phyloP scores from a whole-genome alignment of 2,329 filamentous ascomycete genomes.

The Ophiosphaerella herpotricha region DNA sequence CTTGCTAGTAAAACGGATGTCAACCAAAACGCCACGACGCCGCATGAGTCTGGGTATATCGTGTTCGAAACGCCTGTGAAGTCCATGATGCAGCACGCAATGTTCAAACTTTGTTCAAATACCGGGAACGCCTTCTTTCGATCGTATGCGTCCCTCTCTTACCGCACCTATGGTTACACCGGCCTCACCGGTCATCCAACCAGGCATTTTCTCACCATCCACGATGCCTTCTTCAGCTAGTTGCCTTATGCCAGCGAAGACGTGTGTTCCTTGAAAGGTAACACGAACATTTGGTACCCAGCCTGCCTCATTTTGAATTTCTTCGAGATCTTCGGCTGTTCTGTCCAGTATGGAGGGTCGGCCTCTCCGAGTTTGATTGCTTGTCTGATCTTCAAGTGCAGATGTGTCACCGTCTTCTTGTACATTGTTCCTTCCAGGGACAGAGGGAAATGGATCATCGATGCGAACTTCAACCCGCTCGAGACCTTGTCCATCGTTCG shows the following conservation, averaged over 20 bases:
- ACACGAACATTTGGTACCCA: constrained; percentile 68
- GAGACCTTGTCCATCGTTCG: constrained; percentile 46
- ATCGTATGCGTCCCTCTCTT: constrained; percentile 64
- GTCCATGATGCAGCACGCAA: constrained; percentile 5
- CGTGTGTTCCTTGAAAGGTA: constrained; percentile 74
- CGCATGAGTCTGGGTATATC: constrained; percentile 30
- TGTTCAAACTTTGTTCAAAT: constrained; percentile 13
- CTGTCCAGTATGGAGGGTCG: constrained; percentile 42
- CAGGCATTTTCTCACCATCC: constrained; percentile 78
- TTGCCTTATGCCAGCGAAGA: constrained; percentile 79
- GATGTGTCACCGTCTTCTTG: constrained; percentile 22
- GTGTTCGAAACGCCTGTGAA: constrained; percentile 21
- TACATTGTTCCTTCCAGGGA: constrained; percentile 4
- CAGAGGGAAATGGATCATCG: constrained; percentile 49
- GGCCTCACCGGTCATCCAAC: constrained; percentile 89
- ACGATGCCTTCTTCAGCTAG: constrained; percentile 77
- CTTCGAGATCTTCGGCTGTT: constrained; percentile 36
- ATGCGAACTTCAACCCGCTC: constrained; percentile 57
- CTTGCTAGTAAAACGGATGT: too few species aligned
- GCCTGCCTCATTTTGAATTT: constrained; percentile 26
- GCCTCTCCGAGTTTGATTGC: constrained; percentile 29
- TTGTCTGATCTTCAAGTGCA: constrained; percentile 16
- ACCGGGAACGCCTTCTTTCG: constrained; percentile 31
- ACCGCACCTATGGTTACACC: constrained; percentile 76
- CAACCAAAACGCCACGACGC: constrained; percentile 7